A percentile compares a stretch with the other conserved stretches of the same genome.
Conservation (phyloP, 2,329 filamentous ascomycete genomes). For the Fusarium sarcochroum region DNA sequence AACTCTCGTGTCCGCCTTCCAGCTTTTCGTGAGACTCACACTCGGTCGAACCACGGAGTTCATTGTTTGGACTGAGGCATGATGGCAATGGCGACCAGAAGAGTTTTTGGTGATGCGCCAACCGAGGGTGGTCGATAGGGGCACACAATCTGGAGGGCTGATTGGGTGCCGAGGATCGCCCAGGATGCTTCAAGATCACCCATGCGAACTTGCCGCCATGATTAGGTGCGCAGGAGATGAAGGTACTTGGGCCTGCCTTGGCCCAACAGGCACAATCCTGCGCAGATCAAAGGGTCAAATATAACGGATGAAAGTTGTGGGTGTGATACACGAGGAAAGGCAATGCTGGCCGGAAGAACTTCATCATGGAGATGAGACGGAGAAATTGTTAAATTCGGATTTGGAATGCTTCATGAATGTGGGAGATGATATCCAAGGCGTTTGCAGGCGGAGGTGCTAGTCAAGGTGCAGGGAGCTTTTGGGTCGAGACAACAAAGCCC, state of each 20-base stretch:
- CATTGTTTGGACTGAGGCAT: not conserved
- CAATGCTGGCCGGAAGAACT: slow-evolving; percentile 8
- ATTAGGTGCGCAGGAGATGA: not conserved
- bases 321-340: not conserved
- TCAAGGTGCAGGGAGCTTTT: not conserved
- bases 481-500: slow-evolving; percentile 18
- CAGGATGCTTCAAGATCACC: slow-evolving; percentile 28
- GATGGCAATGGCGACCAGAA: not conserved
- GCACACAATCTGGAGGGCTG: slow-evolving; percentile 10
- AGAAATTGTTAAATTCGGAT: not conserved
- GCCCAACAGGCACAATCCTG: not conserved
- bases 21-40: slow-evolving; percentile 1
- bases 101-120: slow-evolving; percentile 15
- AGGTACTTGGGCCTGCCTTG: not conserved
- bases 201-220: slow-evolving; percentile 1
- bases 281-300: not conserved
- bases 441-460: slow-evolving; percentile 9
- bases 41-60: not conserved
- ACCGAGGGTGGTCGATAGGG: slow-evolving; percentile 8
- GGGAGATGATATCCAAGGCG: slow-evolving; percentile 6
- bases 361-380: slow-evolving; percentile 3
- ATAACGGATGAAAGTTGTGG: not conserved
- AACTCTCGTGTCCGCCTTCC: slow-evolving; percentile 15
- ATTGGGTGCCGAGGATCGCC: slow-evolving; percentile 20
- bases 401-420: slow-evolving; percentile 14